phyloP scores from a whole-genome alignment of 1,284 basidiomycete species.

The Leccinum pallidistipes region DNA sequence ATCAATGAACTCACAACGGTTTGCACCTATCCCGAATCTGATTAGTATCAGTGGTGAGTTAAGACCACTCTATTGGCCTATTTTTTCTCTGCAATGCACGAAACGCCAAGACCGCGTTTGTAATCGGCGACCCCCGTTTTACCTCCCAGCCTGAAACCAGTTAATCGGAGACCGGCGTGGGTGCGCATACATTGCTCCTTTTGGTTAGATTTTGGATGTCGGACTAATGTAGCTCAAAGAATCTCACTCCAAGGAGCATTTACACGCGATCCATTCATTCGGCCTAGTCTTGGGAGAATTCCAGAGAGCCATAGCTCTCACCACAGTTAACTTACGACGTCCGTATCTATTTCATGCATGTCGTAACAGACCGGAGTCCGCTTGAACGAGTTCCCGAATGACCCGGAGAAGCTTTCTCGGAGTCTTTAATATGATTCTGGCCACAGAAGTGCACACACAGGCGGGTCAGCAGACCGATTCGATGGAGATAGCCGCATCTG shows the following conservation, averaged over 20 bases:
- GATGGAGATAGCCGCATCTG: neutral
- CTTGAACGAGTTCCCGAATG: neutral
- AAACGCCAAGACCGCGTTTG: neutral
- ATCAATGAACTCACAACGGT: neutral
- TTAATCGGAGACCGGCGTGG: constrained; percentile 9
- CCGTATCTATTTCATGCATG: neutral
- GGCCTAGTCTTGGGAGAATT: neutral
- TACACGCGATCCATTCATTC: neutral
- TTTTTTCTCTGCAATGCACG: neutral
- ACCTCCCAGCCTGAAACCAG: neutral
- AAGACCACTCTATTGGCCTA: neutral
- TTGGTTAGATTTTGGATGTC: neutral
- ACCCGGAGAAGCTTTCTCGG: neutral
- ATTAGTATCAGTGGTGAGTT: neutral
- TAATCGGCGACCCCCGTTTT: constrained; percentile 9
- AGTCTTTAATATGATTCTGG: neutral
- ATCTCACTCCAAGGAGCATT: constrained; percentile 9
- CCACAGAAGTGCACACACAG: neutral
- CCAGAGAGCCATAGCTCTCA: constrained; percentile 5
- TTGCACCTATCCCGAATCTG: neutral
- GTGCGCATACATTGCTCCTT: neutral
- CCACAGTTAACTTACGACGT: constrained; percentile 4
- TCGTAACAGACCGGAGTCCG: neutral
- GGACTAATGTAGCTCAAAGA: no score
- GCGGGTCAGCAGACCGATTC: neutral